Evolutionary conservation across 306 rosid genomes (phyloP), one percentile per base, ranked within the genome.

Genomic region (Prunus salicina): DNA sequence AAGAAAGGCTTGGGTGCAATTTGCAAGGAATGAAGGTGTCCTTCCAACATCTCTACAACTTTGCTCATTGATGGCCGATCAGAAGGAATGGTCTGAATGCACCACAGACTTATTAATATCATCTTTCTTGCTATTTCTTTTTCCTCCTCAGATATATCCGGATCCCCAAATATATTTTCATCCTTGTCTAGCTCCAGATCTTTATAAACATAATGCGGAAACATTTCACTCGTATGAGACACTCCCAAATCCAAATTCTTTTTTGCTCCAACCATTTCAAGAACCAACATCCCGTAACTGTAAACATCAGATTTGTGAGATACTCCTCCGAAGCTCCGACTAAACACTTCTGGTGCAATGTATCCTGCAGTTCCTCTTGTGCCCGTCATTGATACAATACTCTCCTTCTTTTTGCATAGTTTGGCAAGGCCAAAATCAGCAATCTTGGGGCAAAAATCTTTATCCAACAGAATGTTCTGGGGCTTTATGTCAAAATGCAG

Each of bases 401-500:
- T 50, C 19, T 50, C 62, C 75, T 52, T 71, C 0, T 18, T 28
- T 2, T 28, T 2, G 49, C 75, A 71, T 24, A 70, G 2, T 6
- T 69, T 69, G 22, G 74, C 45, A 0, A 69, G 46, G 13, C 74
- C 74, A 6, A 70, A 70, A 70, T 70, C 74, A 27, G 74, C n/a
- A 2, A 52, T 30, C 12, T 71, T 71, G 0, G 75, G 75, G 25
- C 64, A 19, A 30, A 71, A 52, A n/a, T 71, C 75, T 52, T 52
- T 71, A 1, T 71, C 64, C 49, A 70, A 51, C 0, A 70, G 62
- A 27, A 69, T 50, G 61, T 69, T 69, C 1, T 50, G 74, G 15
- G 74, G 73, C 61, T 69, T 69, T 51, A 71, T 70, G 75, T 83
- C 89, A n/a, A 86, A 74, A 67, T 86, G 87, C 2, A 86, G 6